Base-by-base conservation (phyloP, 495 filamentous ascomycete genomes). In the Hyphodiscus hymeniophilus region DNA sequence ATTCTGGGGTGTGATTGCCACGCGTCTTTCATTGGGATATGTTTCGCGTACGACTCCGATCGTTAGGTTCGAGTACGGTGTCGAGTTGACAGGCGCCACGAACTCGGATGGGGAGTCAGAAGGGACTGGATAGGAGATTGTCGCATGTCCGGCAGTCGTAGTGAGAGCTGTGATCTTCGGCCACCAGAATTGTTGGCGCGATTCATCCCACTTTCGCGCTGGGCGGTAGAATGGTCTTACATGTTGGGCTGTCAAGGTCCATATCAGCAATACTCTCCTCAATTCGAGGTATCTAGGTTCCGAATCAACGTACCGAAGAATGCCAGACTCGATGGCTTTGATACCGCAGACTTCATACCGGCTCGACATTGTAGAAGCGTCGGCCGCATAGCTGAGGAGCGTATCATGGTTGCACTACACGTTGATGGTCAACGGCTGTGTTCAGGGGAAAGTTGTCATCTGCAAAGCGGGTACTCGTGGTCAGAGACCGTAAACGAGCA, bases 1-100 rank as follows among this genome's bases (percentile, higher is more conserved):
- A 70, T 89, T 91, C 51, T 84, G 80, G 6, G 86, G 86, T 1
- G 84, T 88, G 24, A 91, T 71, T 13, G 86, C 85, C 16, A 91
- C 86, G 21, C 85, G 84, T 18, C 80, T 79, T 65, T 91, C 86
- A 47, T 82, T 75, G 10, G 75, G 72, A 56, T 72, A 84, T 12
- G 70, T 82, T 60, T 91, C 86, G 34, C 74, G 76, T 1, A 84
- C 83, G 23, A 87, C 72, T 31, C 85, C 85, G 22, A 91, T 75
- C 4, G 78, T 80, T 41, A 89, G 70, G 7, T 77, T 66, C 7
- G 73, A 64, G 62, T 87, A 91, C 1, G 85, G 82, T 17, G 17
- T 52, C 22, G 50, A 33, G 1, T 71, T 77, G 7, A 76, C 75
- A 7, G 72, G 65, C 22, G 74, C 48, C 18, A 56, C 22, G 33